Evolutionary conservation across 2,329 filamentous ascomycete genomes (phyloP).

Genomic region (Monosporascus sp.): DNA sequence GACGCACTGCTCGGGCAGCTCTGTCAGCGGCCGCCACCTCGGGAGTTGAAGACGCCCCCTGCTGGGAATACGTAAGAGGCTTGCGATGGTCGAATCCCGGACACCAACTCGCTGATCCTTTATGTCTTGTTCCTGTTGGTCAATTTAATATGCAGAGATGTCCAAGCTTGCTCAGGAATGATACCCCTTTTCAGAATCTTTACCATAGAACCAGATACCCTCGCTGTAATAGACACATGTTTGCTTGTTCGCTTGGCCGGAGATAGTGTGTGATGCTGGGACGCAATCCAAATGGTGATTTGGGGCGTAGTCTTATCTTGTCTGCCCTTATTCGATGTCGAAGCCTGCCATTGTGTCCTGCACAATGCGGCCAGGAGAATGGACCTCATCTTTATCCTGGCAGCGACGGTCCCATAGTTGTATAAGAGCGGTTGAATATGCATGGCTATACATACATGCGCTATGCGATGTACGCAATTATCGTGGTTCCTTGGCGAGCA

Average conservation of each 20-base stretch:
- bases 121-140: neutral
- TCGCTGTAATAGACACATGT: neutral
- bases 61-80: neutral
- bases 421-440: neutral
- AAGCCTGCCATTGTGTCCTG: neutral
- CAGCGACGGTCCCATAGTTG: neutral
- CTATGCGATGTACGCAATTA: neutral
- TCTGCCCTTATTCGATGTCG: neutral
- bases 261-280: neutral
- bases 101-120: neutral
- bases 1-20: no score
- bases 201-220: neutral
- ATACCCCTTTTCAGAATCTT: neutral
- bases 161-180: neutral
- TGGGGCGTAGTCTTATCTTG: neutral
- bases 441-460: neutral
- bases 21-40: no score
- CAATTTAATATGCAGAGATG: neutral
- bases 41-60: no score
- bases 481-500: neutral
- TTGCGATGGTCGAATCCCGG: neutral
- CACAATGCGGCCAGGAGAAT: neutral
- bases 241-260: neutral
- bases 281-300: neutral
- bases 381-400: neutral